Evolutionary conservation across 73 alveolate genomes (phyloP), one percentile per base, ranked within the genome.

Genomic region (Diophrys appendiculata): DNA sequence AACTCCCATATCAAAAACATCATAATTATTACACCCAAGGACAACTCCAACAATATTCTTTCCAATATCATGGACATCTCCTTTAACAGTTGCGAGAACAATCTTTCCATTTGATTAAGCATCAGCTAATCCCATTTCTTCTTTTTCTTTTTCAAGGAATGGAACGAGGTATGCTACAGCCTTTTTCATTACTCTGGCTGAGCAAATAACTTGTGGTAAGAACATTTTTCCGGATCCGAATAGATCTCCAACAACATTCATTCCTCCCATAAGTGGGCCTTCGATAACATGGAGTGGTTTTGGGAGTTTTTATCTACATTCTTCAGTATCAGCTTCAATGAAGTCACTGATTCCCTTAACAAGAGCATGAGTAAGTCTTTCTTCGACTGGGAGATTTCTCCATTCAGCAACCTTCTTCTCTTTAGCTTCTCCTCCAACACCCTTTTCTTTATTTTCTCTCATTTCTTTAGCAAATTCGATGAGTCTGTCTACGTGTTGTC

Each of bases 61-160:
- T 28, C 98, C 98, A 25, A 93, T 93, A 82, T 93, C 98, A 72
- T 93, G 98, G 76, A 93, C 98, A 60, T 93, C 98, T 1, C 98
- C 98, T 81, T 93, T 93, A 72, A 93, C 98, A 0, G 98, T 93
- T 33, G 98, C 98, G 52, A 91, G 29, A 0, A 91, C 64, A 33
- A 91, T 72, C 0, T 77, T 72, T 0, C 90, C 92, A 32, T 82
- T 81, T 56, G 72, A 65, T 73, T 81, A 35, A 69, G 82, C 82
- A 81, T 86, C 73, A 28, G 70, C 76, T 54, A 70, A 75, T 64
- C 33, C 76, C 52, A 29, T 60, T 54, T 54, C 76, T 52, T 52
- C 2, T 60, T 80, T 69, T 67, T 88, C 95, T 54, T 84, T 87
- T 65, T 87, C 94, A 97, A 93, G 87, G 78, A 84, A 93, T 24